These are phyloP conservation scores for Hordeum vulgare DNA, from an alignment of 176 grass and related monocot genomes.

Conservation along the genomic window DNA sequence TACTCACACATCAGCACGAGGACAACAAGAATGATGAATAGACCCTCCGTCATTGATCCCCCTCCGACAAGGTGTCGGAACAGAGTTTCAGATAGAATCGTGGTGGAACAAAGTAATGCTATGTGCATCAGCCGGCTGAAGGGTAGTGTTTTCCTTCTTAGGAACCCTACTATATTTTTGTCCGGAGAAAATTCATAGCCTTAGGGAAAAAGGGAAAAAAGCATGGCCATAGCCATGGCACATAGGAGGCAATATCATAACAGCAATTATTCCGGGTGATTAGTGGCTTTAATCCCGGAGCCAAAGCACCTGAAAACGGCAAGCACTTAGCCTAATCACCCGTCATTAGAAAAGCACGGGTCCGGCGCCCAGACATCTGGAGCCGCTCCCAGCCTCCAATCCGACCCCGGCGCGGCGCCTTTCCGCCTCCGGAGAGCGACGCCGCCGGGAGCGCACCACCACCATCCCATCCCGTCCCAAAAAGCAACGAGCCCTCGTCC, in stretches of 20 bases:
- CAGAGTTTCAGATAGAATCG: too few relatives aligned
- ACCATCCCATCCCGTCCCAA: background rate
- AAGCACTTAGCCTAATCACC: background rate
- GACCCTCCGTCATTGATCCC: too few relatives aligned
- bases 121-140: too few relatives aligned
- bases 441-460: background rate
- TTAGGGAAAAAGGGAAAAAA: too few relatives aligned
- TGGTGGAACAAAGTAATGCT: too few relatives aligned
- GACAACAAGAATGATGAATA: too few relatives aligned
- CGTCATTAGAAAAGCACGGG: background rate
- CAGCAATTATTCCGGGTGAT: background rate
- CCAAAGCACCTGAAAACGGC: background rate
- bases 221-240: too few relatives aligned
- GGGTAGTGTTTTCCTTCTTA: too few relatives aligned
- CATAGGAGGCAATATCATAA: background rate
- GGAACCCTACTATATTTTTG: too few relatives aligned
- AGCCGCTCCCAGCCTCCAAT: background rate
- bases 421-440: constrained; percentile 5
- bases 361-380: background rate
- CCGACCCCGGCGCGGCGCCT: background rate
- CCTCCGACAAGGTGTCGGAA: too few relatives aligned
- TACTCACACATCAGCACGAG: too few relatives aligned
- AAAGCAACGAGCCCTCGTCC: background rate
- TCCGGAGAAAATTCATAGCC: too few relatives aligned
- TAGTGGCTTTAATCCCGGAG: background rate